A percentile compares a stretch with the other conserved stretches of the same genome.
Conservation (phyloP, 2,329 filamentous ascomycete genomes). For the Beauveria brongniartii region DNA sequence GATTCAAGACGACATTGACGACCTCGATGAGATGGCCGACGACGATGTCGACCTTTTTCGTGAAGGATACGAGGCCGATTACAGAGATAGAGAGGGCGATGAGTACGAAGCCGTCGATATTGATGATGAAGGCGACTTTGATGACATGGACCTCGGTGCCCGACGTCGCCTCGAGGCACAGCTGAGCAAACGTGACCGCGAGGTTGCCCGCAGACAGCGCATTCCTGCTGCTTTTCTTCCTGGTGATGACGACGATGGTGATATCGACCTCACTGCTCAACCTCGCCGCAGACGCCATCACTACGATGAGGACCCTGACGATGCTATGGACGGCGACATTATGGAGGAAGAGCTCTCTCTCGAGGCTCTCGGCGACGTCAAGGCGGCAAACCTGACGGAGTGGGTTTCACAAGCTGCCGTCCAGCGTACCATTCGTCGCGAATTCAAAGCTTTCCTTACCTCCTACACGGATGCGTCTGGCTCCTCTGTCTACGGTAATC, state of each 20-base stretch:
- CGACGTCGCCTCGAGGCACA: constrained; percentile 65
- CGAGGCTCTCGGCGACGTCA: constrained; percentile 85
- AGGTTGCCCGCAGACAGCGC: constrained; percentile 57
- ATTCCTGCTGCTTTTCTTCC: constrained; percentile 68
- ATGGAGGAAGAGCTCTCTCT: constrained; percentile 94
- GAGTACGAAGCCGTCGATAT: constrained; percentile 62
- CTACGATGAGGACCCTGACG: constrained; percentile 91
- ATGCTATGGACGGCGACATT: constrained; percentile 85
- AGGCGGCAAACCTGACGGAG: constrained; percentile 85
- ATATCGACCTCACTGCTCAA: constrained; percentile 78
- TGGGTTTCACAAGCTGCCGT: constrained; percentile 91
- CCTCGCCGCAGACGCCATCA: constrained; percentile 77
- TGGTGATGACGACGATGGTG: constrained; percentile 76
- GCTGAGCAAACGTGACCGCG: constrained; percentile 65
- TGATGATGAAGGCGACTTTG: constrained; percentile 71
- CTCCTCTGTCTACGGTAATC: constrained; percentile 87
- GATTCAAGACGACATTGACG: constrained; percentile 63
- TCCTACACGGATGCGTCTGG: constrained; percentile 89
- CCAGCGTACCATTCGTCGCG: constrained; percentile 84
- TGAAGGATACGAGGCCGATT: constrained; percentile 65
- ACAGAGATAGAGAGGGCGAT: constrained; percentile 58
- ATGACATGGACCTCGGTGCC: constrained; percentile 56
- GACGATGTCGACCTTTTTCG: constrained; percentile 74
- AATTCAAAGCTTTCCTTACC: constrained; percentile 96
- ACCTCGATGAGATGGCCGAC: constrained; percentile 74